phyloP scores from a whole-genome alignment of 371 early-diverging fungal genomes.

The Zychaea mexicana region DNA sequence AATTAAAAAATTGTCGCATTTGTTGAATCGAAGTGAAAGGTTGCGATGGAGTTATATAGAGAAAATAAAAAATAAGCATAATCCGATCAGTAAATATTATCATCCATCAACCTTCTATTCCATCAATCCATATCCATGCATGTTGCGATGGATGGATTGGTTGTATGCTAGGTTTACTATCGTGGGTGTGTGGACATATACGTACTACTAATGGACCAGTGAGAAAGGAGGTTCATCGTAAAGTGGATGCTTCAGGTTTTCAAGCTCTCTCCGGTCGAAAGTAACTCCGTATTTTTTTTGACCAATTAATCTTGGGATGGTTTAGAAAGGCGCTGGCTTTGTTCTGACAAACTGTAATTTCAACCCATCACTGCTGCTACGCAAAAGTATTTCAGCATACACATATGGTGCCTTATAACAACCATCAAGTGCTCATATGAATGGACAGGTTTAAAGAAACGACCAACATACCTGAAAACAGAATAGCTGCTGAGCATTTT shows the following conservation, averaged over 20 bases:
- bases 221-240: constrained; percentile 13
- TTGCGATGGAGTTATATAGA: constrained; percentile 2
- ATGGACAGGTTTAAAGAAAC: too few species aligned
- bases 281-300: neutral
- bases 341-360: too few species aligned
- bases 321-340: too few species aligned
- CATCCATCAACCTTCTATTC: constrained; percentile 17
- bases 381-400: too few species aligned
- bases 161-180: neutral
- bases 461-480: too few species aligned
- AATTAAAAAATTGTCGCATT: constrained; percentile 1
- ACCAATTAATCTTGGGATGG: too few species aligned
- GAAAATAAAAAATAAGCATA: neutral
- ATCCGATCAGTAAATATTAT: neutral
- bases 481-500: too few species aligned
- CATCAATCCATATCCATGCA: neutral
- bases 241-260: neutral
- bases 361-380: too few species aligned
- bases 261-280: neutral
- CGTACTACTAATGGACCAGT: constrained; percentile 1
- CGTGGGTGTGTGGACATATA: constrained; percentile 1
- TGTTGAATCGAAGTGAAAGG: neutral
- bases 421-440: too few species aligned
- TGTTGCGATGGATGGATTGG: constrained; percentile 14
- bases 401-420: too few species aligned